These are phyloP conservation scores for Piper betle DNA, from an alignment of 164 flowering plant species.

Conservation along the genomic window DNA sequence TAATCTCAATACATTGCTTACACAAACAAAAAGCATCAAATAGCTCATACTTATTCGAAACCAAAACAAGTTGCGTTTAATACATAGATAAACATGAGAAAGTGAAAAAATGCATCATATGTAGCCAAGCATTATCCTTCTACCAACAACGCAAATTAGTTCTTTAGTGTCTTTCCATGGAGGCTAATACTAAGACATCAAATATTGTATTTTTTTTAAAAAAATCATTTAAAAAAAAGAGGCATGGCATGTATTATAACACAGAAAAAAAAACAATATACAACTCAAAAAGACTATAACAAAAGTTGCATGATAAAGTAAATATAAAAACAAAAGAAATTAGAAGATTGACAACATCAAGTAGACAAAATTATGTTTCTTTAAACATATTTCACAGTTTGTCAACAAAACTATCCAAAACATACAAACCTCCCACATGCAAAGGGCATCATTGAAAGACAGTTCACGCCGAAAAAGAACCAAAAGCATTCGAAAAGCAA, in stretches of 20 bases:
- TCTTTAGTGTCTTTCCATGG: too few relatives aligned
- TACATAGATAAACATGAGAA: background rate
- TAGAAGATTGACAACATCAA: background rate
- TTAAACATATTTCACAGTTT: background rate
- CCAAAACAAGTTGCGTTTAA: too few relatives aligned
- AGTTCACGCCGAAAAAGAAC: constrained; percentile 89
- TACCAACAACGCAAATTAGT: too few relatives aligned
- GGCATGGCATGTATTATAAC: background rate
- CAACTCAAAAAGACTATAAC: background rate
- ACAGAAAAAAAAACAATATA: background rate
- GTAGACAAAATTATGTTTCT: background rate
- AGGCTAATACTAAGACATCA: too few relatives aligned
- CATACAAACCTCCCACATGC: constrained; percentile 90
- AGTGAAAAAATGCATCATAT: background rate
- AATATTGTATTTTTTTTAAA: too few relatives aligned
- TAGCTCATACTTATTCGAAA: too few relatives aligned
- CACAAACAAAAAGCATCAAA: background rate
- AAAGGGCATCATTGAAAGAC: constrained; percentile 67
- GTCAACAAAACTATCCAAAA: background rate
- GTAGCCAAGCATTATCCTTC: too few relatives aligned
- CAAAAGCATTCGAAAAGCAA: constrained; percentile 83
- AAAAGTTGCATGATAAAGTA: too few relatives aligned
- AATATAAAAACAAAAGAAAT: background rate
- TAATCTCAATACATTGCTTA: background rate
- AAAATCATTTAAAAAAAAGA: too few relatives aligned